A percentile compares a stretch with the other conserved stretches of the same genome.
These are phyloP conservation scores for Fusarium abutilonis DNA, from an alignment of 2,329 filamentous ascomycete genomes.

Conservation along the genomic window DNA sequence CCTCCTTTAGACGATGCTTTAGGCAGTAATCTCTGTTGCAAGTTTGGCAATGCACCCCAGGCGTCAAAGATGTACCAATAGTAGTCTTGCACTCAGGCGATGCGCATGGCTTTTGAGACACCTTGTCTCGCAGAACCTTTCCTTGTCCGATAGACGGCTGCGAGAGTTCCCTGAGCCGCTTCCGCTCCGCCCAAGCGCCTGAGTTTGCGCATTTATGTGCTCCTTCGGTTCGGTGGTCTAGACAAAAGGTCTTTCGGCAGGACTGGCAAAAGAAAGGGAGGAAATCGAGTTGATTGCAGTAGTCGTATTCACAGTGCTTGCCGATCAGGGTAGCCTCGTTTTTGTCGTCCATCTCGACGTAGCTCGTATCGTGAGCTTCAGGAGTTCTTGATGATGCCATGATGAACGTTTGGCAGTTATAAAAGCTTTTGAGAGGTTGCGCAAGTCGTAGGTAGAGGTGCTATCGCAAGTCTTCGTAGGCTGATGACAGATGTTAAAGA, in stretches of 20 bases:
- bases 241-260: slow-evolving; percentile 85
- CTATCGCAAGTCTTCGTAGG: slow-evolving; percentile 42
- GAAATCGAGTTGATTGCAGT: slow-evolving; percentile 96
- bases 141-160: slow-evolving; percentile 64
- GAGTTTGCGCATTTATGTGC: slow-evolving; percentile 74
- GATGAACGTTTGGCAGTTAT: slow-evolving; percentile 38
- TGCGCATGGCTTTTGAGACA: slow-evolving; percentile 74
- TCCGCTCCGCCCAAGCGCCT: slow-evolving; percentile 70
- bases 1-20: slow-evolving; percentile 78
- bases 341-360: slow-evolving; percentile 75
- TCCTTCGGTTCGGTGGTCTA: slow-evolving; percentile 90
- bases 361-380: slow-evolving; percentile 62
- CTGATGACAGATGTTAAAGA: slow-evolving; percentile 39
- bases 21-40: slow-evolving; percentile 82
- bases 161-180: slow-evolving; percentile 64
- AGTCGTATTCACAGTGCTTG: slow-evolving; percentile 87
- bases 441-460: slow-evolving; percentile 42
- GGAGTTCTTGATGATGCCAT: slow-evolving; percentile 65
- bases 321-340: slow-evolving; percentile 86
- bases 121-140: slow-evolving; percentile 63
- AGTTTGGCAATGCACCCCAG: slow-evolving; percentile 74
- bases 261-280: slow-evolving; percentile 94
- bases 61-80: slow-evolving; percentile 73
- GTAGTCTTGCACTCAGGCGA: slow-evolving; percentile 73
- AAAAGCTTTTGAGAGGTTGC: slow-evolving; percentile 11